Evolutionary conservation across 768 basidiomycete genomes (phyloP).

Genomic region (Macrolepiota fuliginosa): DNA sequence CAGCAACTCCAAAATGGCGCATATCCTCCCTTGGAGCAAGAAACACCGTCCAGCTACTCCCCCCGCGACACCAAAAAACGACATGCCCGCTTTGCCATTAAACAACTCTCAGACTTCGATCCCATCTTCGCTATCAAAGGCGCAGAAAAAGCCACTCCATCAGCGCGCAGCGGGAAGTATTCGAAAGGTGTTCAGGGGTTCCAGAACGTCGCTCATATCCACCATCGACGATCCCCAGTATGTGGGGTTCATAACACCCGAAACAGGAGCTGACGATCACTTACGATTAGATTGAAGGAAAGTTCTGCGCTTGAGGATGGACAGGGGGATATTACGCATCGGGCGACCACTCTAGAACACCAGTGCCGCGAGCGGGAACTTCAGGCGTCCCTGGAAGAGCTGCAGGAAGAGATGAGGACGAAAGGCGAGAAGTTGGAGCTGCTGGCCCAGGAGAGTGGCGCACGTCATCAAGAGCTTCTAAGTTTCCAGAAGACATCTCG

Average conservation of each 20-base stretch:
- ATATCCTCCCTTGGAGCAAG: background rate
- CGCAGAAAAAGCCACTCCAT: background rate
- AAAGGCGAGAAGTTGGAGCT: background rate
- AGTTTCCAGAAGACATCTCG: background rate
- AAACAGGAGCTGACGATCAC: background rate
- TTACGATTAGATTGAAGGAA: background rate
- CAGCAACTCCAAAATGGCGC: background rate
- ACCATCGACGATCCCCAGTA: background rate
- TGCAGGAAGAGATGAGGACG: background rate
- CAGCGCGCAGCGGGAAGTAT: background rate
- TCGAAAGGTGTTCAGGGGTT: conserved; percentile 16
- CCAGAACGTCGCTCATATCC: background rate
- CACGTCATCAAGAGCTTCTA: background rate
- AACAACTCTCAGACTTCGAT: background rate
- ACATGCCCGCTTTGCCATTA: background rate
- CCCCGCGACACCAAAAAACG: background rate
- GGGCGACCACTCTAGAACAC: background rate
- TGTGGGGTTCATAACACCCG: background rate
- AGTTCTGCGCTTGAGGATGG: background rate
- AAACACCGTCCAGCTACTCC: background rate
- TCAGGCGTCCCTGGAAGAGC: background rate
- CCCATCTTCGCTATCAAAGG: background rate
- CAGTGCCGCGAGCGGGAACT: background rate
- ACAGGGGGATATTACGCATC: background rate
- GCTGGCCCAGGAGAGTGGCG: background rate